phyloP scores from a whole-genome alignment of 768 basidiomycete species.

The Calocybe cyanea region DNA sequence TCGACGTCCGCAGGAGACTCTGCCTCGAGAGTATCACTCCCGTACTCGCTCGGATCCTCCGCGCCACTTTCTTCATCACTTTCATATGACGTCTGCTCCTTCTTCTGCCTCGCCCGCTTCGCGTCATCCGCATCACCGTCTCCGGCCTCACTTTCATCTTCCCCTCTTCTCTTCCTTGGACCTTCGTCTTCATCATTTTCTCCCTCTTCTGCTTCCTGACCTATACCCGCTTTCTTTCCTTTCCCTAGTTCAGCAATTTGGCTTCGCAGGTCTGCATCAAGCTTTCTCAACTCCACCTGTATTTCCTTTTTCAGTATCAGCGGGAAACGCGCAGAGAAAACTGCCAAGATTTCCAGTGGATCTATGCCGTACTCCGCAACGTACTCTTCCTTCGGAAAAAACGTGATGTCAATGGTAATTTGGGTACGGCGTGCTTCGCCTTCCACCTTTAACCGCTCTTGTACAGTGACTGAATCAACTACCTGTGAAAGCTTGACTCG shows the following conservation, averaged over 20 bases:
- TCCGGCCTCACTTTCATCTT: conserved; percentile 71
- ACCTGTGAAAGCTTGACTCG: conserved; percentile 85
- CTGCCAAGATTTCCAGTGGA: conserved; percentile 65
- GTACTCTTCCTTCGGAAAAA: conserved; percentile 88
- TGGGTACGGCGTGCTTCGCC: conserved; percentile 69
- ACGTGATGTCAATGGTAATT: conserved; percentile 75
- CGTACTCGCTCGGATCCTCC: conserved; percentile 45
- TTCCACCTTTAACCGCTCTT: conserved; percentile 67
- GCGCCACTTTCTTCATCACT: conserved; percentile 56
- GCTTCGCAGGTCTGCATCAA: conserved; percentile 72
- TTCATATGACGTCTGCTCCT: conserved; percentile 75
- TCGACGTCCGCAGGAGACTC: conserved; percentile 52
- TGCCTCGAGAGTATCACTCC: conserved; percentile 62
- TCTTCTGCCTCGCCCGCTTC: conserved; percentile 67
- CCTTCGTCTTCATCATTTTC: conserved; percentile 36
- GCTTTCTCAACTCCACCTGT: conserved; percentile 76
- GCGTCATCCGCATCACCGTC: conserved; percentile 81
- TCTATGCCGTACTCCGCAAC: conserved; percentile 75
- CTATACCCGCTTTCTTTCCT: conserved; percentile 52
- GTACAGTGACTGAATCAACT: conserved; percentile 77
- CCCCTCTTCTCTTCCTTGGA: conserved; percentile 42
- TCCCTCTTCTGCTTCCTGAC: conserved; percentile 46
- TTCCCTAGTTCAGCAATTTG: conserved; percentile 83
- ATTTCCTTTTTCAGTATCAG: conserved; percentile 83
- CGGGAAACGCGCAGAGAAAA: conserved; percentile 75